Evolutionary conservation across 495 filamentous ascomycete genomes (phyloP).

Genomic region (Penicillium cosmopolitanum): DNA sequence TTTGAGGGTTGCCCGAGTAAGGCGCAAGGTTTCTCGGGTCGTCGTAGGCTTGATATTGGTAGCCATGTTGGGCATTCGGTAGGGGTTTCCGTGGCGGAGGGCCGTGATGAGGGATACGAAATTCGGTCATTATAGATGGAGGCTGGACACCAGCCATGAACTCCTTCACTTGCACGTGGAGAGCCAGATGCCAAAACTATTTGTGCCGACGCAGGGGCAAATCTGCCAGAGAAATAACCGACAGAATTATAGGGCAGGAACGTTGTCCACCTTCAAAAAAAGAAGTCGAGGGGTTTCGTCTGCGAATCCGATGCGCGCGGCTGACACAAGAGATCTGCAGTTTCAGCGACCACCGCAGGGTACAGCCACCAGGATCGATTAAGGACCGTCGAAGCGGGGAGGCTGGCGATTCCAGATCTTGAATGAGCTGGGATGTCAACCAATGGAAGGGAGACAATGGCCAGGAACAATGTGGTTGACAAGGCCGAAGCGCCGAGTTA

Average conservation of each 20-base stretch:
- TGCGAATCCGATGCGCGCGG: slow-evolving; percentile 29
- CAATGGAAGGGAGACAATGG: slow-evolving; percentile 16
- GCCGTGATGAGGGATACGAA: slow-evolving; percentile 44
- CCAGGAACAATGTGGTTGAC: slow-evolving; percentile 11
- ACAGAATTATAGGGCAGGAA: slow-evolving; percentile 3
- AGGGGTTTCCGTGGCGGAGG: slow-evolving; percentile 43
- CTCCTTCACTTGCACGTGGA: slow-evolving; percentile 10
- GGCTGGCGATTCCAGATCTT: slow-evolving; percentile 10
- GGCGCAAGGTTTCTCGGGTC: slow-evolving; percentile 34
- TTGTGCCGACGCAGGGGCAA: slow-evolving; percentile 10
- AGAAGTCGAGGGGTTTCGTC: slow-evolving; percentile 9
- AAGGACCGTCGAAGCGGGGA: slow-evolving; percentile 5
- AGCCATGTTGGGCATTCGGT: slow-evolving; percentile 29
- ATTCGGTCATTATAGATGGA: slow-evolving; percentile 47
- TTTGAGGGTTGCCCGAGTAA: slow-evolving; percentile 34
- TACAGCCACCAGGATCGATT: slow-evolving; percentile 15
- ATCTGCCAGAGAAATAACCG: not conserved
- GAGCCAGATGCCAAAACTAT: not conserved
- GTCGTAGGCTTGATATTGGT: slow-evolving; percentile 40
- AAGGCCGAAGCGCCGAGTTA: slow-evolving; percentile 12
- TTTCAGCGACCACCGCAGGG: slow-evolving; percentile 27
- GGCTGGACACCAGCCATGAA: slow-evolving; percentile 37
- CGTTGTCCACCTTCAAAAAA: slow-evolving; percentile 9
- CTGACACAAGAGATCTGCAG: slow-evolving; percentile 28
- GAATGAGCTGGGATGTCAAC: not conserved